Percentiles rank a stretch among this genome's conserved stretches.
Conservation (phyloP, 2,329 filamentous ascomycete species). For the Apiospora sp. region DNA sequence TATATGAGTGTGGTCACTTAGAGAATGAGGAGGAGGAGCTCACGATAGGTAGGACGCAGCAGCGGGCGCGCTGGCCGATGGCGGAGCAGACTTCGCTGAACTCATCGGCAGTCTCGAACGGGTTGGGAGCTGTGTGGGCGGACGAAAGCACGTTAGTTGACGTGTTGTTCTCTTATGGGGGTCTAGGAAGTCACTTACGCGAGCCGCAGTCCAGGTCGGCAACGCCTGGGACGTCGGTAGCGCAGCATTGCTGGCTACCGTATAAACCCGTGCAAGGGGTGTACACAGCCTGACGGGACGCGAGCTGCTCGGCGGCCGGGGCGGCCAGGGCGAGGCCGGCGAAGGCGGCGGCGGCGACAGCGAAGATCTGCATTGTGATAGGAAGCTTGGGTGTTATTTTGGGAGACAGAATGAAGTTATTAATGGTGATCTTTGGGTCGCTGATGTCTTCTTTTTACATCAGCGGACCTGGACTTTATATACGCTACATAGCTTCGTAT, state of each 20-base stretch:
- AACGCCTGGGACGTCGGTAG: constrained; percentile 62
- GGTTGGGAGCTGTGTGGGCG: constrained; percentile 40
- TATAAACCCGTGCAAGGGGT: constrained; percentile 53
- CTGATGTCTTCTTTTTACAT: not conserved
- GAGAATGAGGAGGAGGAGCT: constrained; percentile 28
- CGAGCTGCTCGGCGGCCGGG: constrained; percentile 24
- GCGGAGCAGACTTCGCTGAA: constrained; percentile 54
- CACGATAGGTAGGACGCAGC: constrained; percentile 58
- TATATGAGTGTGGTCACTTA: not conserved
- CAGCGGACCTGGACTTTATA: constrained; percentile 1
- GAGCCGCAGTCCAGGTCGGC: constrained; percentile 56
- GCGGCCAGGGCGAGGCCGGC: constrained; percentile 26
- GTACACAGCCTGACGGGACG: constrained; percentile 39
- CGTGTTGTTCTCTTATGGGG: not conserved
- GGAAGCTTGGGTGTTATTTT: not conserved
- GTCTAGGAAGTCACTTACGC: constrained; percentile 38
- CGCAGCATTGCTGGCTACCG: constrained; percentile 62
- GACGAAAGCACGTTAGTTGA: not conserved
- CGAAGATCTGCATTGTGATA: not conserved
- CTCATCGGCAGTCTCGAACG: constrained; percentile 48
- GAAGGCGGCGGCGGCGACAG: constrained; percentile 22
- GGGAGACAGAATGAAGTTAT: not conserved
- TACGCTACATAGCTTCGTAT: not conserved
- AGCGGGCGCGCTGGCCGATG: constrained; percentile 56
- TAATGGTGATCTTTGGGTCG: not conserved